phyloP scores from a whole-genome alignment of 352 stramenopile genomes.

The Phytophthora kernoviae region DNA sequence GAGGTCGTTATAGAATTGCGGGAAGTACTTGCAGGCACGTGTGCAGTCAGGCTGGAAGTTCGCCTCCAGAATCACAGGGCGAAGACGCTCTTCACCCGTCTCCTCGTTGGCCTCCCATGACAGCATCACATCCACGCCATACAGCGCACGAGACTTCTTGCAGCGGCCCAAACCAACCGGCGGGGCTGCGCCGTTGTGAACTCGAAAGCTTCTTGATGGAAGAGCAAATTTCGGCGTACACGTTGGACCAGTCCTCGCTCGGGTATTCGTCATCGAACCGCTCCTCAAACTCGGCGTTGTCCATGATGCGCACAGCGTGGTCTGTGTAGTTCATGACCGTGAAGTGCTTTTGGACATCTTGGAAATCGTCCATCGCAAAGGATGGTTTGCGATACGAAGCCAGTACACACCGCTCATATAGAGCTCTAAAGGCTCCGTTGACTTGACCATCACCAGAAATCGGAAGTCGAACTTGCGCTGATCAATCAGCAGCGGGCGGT shows the following conservation, averaged over 20 bases:
- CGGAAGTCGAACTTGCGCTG: conserved; percentile 66
- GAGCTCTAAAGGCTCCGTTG: conserved; percentile 49
- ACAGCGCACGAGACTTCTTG: conserved; percentile 56
- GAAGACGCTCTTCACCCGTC: conserved; percentile 42
- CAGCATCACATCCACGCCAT: conserved; percentile 63
- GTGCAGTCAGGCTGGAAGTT: conserved; percentile 69
- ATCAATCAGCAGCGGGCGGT: conserved; percentile 57
- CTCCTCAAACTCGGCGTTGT: conserved; percentile 50
- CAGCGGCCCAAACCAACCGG: conserved; percentile 54
- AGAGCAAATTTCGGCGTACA: conserved; percentile 47
- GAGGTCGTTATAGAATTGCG: conserved; percentile 59
- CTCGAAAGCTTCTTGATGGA: conserved; percentile 56
- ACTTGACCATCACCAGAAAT: conserved; percentile 64
- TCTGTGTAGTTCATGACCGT: conserved; percentile 71
- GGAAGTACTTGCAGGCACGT: conserved; percentile 58
- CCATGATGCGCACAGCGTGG: conserved; percentile 56
- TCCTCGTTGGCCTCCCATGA: conserved; percentile 43
- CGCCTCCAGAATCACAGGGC: conserved; percentile 53
- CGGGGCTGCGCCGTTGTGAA: conserved; percentile 43
- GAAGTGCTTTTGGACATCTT: conserved; percentile 66
- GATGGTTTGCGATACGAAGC: conserved; percentile 61
- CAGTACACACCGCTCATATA: conserved; percentile 61
- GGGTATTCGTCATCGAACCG: conserved; percentile 59
- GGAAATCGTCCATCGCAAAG: conserved; percentile 63
- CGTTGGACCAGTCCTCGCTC: conserved; percentile 46